Evolutionary conservation across 1,139 yeast genomes (phyloP).

Genomic region (Yamadazyma blattariae): DNA sequence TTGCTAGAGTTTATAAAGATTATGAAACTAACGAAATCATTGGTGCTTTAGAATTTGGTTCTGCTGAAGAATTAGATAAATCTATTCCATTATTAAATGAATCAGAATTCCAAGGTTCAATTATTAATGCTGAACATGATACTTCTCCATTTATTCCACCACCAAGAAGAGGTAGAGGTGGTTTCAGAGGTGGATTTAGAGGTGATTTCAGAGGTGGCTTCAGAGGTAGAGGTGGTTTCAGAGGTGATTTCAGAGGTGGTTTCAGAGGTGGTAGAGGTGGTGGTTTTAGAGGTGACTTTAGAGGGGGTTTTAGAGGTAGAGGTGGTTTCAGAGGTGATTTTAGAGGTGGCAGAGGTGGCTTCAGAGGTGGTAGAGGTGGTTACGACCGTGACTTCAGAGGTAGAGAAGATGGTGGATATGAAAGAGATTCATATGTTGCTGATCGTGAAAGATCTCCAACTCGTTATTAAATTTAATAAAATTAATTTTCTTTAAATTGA

Average conservation of each 20-base stretch:
- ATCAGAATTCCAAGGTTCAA: constrained; percentile 66
- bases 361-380: constrained; percentile 43
- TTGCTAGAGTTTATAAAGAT: constrained; percentile 69
- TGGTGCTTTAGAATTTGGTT: constrained; percentile 75
- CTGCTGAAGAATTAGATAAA: constrained; percentile 69
- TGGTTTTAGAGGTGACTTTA: constrained; percentile 37
- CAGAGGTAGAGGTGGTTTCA: constrained; percentile 39
- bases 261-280: constrained; percentile 30
- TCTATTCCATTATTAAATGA: constrained; percentile 71
- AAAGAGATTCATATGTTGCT: constrained; percentile 26
- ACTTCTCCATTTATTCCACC: constrained; percentile 75
- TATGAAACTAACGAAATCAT: constrained; percentile 59
- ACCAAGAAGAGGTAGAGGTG: constrained; percentile 52
- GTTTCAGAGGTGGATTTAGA: constrained; percentile 40
- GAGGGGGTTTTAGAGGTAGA: constrained; percentile 33
- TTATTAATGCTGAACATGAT: constrained; percentile 72
- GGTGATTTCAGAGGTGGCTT: constrained; percentile 26
- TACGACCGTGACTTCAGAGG: constrained; percentile 34
- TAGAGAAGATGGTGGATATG: constrained; percentile 29
- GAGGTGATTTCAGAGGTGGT: constrained; percentile 30
- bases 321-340: constrained; percentile 28
- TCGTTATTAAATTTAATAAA: constrained; percentile 29
- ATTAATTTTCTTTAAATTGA: neutral
- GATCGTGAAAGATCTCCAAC: constrained; percentile 49
- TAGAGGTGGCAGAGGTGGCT: constrained; percentile 39